A percentile compares a stretch with the other conserved stretches of the same genome.
Evolutionary conservation across 2,329 filamentous ascomycete species (phyloP).

Genomic region (Seiridium cupressi): DNA sequence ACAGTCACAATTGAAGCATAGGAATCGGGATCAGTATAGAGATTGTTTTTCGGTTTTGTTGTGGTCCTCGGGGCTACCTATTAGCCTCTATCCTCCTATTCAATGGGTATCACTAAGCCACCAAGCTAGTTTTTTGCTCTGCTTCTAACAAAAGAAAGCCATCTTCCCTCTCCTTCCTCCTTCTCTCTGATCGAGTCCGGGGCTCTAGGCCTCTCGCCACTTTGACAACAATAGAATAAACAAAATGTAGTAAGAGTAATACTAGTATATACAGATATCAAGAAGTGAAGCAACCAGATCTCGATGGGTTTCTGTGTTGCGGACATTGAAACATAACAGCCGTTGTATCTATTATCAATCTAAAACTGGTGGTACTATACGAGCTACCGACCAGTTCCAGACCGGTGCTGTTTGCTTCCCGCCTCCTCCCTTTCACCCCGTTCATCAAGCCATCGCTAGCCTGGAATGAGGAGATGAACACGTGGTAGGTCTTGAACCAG

Average conservation of each 20-base stretch:
- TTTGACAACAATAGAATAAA: neutral
- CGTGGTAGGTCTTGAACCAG: neutral
- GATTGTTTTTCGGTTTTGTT: too few species aligned
- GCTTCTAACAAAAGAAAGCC: neutral
- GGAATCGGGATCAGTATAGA: too few species aligned
- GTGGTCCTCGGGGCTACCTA: too few species aligned
- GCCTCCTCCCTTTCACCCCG: neutral
- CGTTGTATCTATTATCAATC: neutral
- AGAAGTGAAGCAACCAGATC: neutral
- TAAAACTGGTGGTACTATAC: slow-evolving; percentile 10
- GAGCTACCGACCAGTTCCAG: slow-evolving; percentile 8
- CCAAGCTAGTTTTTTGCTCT: neutral
- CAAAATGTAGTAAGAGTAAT: neutral
- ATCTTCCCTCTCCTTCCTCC: neutral
- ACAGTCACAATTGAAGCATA: too few species aligned
- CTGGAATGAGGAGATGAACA: too few species aligned
- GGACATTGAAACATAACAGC: neutral
- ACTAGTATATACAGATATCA: neutral
- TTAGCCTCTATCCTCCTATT: neutral
- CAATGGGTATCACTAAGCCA: neutral
- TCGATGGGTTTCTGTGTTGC: neutral
- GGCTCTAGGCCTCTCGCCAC: neutral
- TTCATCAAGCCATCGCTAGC: neutral
- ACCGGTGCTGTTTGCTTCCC: slow-evolving; percentile 5
- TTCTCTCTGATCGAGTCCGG: neutral